phyloP scores from a whole-genome alignment of 2,329 filamentous ascomycete species.

The Diaporthe eres region DNA sequence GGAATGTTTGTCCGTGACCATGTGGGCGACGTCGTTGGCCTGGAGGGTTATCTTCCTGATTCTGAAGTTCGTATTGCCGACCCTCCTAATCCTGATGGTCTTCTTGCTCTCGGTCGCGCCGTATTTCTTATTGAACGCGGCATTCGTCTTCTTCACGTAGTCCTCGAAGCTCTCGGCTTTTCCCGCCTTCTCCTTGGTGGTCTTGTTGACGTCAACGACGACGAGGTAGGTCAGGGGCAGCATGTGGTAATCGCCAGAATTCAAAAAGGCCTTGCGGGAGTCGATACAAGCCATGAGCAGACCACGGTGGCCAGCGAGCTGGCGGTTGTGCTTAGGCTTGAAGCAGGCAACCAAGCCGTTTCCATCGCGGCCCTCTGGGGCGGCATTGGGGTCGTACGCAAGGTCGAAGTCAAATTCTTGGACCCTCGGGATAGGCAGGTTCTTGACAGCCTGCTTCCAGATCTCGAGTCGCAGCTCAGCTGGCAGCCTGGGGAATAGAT shows the following conservation, averaged over 20 bases:
- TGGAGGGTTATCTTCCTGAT: too few species aligned
- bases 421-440: not conserved
- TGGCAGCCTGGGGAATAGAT: not conserved
- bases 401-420: constrained; percentile 9
- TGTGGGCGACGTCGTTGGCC: not conserved
- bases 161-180: not conserved
- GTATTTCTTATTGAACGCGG: rapidly evolving
- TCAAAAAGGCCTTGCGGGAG: not conserved
- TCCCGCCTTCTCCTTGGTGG: not conserved
- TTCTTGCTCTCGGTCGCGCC: too few species aligned
- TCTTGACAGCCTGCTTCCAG: not conserved
- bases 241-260: not conserved
- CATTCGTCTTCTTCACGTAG: not conserved
- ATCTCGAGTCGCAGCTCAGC: not conserved
- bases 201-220: not conserved
- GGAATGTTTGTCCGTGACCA: not conserved
- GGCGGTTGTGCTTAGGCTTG: not conserved
- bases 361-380: not conserved
- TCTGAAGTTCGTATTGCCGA: not conserved
- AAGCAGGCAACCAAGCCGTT: constrained; percentile 5
- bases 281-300: not conserved
- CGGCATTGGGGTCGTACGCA: not conserved
- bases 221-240: not conserved
- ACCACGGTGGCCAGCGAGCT: not conserved
- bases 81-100: not conserved